These are phyloP conservation scores for Sporothrix pseudoabietina DNA, from an alignment of 2,329 filamentous ascomycete species.

Conservation along the genomic window DNA sequence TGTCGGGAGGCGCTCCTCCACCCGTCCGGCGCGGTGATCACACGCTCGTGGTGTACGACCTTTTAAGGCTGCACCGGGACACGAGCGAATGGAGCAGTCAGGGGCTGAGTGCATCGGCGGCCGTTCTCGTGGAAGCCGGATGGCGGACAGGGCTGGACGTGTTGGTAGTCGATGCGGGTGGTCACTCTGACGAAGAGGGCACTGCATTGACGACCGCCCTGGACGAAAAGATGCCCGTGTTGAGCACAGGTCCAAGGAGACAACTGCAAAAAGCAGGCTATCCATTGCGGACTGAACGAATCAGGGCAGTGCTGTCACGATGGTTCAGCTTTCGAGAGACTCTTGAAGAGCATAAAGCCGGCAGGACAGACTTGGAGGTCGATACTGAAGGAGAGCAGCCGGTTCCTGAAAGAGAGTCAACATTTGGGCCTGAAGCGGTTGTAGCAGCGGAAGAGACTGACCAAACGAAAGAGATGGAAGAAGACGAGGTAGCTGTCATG, in stretches of 20 bases:
- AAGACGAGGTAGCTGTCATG: constrained; percentile 34
- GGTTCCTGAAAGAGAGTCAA: neutral
- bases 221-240: constrained; percentile 47
- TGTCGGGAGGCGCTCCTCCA: neutral
- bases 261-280: constrained; percentile 34
- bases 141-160: constrained; percentile 48
- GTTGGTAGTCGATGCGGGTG: constrained; percentile 50
- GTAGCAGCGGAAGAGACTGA: neutral
- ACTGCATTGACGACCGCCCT: constrained; percentile 41
- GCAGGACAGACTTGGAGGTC: neutral
- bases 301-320: constrained; percentile 59
- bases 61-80: constrained; percentile 65
- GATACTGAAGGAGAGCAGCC: neutral
- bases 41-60: constrained; percentile 63
- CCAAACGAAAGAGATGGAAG: neutral
- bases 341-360: neutral
- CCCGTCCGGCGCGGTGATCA: neutral
- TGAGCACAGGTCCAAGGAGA: constrained; percentile 46
- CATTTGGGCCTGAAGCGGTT: neutral
- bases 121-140: constrained; percentile 64
- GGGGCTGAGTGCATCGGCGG: constrained; percentile 65
- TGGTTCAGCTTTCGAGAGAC: constrained; percentile 61
- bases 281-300: constrained; percentile 30
- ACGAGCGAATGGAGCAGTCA: constrained; percentile 77
- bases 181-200: constrained; percentile 42